Evolutionary conservation across 2,329 filamentous ascomycete species (phyloP), one percentile per base, ranked within the genome.

Genomic region (Colletotrichum sp.): DNA sequence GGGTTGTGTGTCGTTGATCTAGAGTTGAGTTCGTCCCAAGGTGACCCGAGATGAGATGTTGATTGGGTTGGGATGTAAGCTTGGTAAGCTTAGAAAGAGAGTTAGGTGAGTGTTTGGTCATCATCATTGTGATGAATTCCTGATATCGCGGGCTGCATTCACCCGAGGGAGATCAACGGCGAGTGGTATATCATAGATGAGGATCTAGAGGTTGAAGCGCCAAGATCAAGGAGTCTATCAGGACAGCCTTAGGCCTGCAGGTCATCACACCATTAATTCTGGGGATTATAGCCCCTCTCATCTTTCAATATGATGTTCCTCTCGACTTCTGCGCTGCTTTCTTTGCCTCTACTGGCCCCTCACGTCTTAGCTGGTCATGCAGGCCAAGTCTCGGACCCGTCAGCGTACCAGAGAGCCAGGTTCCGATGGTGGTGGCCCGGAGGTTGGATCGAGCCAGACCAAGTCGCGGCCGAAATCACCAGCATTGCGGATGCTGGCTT

Each of bases 61-160:
- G 0, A 24, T 52, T 3, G 43, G n/a, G n/a, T 4, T 52, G 43
- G n/a, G n/a, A 52, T 13, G 43, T 21, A 24, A 52, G 43, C 43
- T 52, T 52, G 43, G 43, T 52, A 52, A 52, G 43, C 43, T 52
- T 52, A 52, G 43, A 52, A 52, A 3, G 1, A 12, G 8, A 21
- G 18, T n/a, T n/a, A 9, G 5, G 38, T 48, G 43, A 52, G 43
- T 21, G n/a, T 52, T 21, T 52, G 43, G 43, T 52, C 43, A 52
- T 52, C 43, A 7, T 1, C 0, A 2, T 52, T 5, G 7, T 2
- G 12, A 1, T 13, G 10, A 13, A 6, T 2, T 24, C 1, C 3
- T 52, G 43, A 21, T 21, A 21, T 52, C 10, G n/a, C 43, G 43
- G 43, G 10, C 10, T 4, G n/a, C n/a, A 13, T 52, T 52, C 10